A percentile compares a stretch with the other conserved stretches of the same genome.
phyloP scores from a whole-genome alignment of 352 stramenopile species.

The Phytophthora sp. region DNA sequence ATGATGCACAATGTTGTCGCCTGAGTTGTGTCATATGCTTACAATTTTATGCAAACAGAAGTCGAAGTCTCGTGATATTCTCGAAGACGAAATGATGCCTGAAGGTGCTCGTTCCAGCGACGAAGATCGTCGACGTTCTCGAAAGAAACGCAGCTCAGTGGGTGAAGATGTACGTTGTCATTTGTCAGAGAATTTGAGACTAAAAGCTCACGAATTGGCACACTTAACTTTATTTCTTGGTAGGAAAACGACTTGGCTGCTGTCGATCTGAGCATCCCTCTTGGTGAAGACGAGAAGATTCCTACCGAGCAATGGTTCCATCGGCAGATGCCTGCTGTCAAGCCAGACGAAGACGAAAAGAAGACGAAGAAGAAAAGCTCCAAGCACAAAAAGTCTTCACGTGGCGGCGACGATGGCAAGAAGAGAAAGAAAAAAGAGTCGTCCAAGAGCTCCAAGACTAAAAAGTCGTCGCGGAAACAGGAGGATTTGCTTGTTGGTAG shows the following conservation, averaged over 20 bases:
- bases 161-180: slow-evolving; percentile 44
- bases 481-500: slow-evolving; percentile 47
- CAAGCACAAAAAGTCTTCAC: slow-evolving; percentile 53
- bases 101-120: slow-evolving; percentile 75
- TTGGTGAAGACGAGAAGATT: slow-evolving; percentile 79
- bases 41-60: too few species aligned
- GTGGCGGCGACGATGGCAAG: slow-evolving; percentile 42
- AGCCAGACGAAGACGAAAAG: slow-evolving; percentile 46
- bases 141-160: slow-evolving; percentile 52
- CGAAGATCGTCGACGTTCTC: slow-evolving; percentile 58
- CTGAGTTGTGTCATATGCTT: neutral
- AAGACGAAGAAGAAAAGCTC: slow-evolving; percentile 77
- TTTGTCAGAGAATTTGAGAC: neutral
- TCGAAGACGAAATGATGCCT: slow-evolving; percentile 84
- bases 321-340: slow-evolving; percentile 48
- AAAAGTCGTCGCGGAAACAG: slow-evolving; percentile 35
- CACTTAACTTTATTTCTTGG: neutral
- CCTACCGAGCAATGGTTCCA: slow-evolving; percentile 85
- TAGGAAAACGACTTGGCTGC: slow-evolving; percentile 75
- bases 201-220: neutral
- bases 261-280: slow-evolving; percentile 79
- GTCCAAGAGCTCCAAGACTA: slow-evolving; percentile 41
- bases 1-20: neutral
- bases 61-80: slow-evolving; percentile 58
- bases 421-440: slow-evolving; percentile 56